Evolutionary conservation across 2,329 filamentous ascomycete species (phyloP).

Genomic region (Penicillium polonicum): DNA sequence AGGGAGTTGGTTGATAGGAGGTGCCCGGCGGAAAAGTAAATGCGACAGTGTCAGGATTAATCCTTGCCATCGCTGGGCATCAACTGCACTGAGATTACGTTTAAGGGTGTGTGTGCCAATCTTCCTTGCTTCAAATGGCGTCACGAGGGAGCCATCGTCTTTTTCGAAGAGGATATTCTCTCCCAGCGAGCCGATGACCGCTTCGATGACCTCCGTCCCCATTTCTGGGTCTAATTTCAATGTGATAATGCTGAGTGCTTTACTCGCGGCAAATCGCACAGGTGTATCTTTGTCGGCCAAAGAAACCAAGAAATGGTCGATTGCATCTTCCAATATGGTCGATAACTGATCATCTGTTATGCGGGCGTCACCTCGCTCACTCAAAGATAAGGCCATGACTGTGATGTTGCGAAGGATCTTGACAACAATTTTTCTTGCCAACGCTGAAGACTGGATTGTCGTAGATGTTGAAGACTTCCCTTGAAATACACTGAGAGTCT

Average conservation of each 20-base stretch:
- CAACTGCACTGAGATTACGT: conserved; percentile 68
- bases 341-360: conserved; percentile 37
- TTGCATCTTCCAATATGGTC: conserved; percentile 71
- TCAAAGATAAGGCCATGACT: conserved; percentile 61
- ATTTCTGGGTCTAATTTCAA: conserved; percentile 76
- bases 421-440: conserved; percentile 77
- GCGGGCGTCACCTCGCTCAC: conserved; percentile 33
- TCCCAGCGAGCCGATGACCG: conserved; percentile 68
- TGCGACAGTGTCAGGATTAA: conserved; percentile 84
- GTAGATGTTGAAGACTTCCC: conserved; percentile 51
- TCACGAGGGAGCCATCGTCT: conserved; percentile 41
- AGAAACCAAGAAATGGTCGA: conserved; percentile 75
- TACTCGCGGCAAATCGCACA: conserved; percentile 86
- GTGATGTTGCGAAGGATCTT: conserved; percentile 79
- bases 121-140: conserved; percentile 34
- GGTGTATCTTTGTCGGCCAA: conserved; percentile 87
- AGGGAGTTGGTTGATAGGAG: conserved; percentile 67
- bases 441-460: conserved; percentile 66
- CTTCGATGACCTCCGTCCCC: conserved; percentile 83
- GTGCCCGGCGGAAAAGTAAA: conserved; percentile 78
- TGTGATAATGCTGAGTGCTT: conserved; percentile 83
- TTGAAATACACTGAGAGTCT: conserved; percentile 60
- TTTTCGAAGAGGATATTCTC: conserved; percentile 62
- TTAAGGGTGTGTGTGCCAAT: conserved; percentile 42
- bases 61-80: conserved; percentile 87